A percentile compares a stretch with the other conserved stretches of the same genome.
phyloP scores from a whole-genome alignment of 2,329 filamentous ascomycete genomes.

The Fusarium austroafricanum region DNA sequence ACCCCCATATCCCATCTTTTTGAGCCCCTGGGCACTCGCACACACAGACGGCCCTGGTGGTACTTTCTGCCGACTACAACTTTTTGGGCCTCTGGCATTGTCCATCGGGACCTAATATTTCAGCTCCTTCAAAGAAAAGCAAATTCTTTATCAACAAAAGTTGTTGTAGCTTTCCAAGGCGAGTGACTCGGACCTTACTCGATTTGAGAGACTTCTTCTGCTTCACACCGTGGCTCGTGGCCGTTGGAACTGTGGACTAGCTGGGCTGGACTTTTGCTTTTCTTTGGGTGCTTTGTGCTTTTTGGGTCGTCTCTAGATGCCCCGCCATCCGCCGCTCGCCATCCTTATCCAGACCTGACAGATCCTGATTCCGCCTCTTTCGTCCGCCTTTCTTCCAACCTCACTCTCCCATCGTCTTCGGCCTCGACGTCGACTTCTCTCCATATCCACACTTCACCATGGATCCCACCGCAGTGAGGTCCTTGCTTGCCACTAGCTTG shows the following conservation, averaged over 20 bases:
- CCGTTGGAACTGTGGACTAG: conserved; percentile 38
- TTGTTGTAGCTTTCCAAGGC: conserved; percentile 21
- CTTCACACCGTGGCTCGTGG: conserved; percentile 29
- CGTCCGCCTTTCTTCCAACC: conserved; percentile 32
- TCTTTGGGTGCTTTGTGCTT: conserved; percentile 30
- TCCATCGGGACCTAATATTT: conserved; percentile 40
- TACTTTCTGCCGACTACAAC: conserved; percentile 40
- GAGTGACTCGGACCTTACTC: conserved; percentile 10
- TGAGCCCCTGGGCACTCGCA: conserved; percentile 38
- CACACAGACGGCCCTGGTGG: conserved; percentile 34
- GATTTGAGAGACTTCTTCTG: conserved; percentile 11
- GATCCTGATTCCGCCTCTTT: conserved; percentile 46
- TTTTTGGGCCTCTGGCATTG: conserved; percentile 42
- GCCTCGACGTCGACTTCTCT: conserved; percentile 44
- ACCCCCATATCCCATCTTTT: conserved; percentile 30
- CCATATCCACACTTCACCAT: conserved; percentile 58
- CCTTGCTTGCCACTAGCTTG: conserved; percentile 81
- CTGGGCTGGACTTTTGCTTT: conserved; percentile 30
- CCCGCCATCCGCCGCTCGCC: conserved; percentile 47
- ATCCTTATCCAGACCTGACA: conserved; percentile 47
- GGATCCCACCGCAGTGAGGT: conserved; percentile 80
- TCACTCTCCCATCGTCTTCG: conserved; percentile 40
- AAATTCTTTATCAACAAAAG: conserved; percentile 15
- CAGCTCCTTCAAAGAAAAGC: conserved; percentile 21
- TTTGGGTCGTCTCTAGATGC: conserved; percentile 44